A percentile compares a stretch with the other conserved stretches of the same genome.
phyloP scores from a whole-genome alignment of 1,284 basidiomycete genomes.

The Earliella scabrosa region DNA sequence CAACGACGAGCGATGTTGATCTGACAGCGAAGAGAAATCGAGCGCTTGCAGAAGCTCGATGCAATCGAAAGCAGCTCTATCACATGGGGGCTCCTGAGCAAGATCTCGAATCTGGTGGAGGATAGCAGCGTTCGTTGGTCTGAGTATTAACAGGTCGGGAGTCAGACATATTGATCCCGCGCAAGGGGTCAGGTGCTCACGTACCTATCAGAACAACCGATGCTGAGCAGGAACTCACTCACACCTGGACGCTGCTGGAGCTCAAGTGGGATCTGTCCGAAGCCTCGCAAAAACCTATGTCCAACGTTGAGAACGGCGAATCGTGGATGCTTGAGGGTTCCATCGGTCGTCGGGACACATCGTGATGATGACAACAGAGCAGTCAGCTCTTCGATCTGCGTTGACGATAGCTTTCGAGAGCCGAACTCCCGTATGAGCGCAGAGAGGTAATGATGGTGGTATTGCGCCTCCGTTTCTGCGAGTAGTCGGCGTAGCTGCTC shows the following conservation, averaged over 20 bases:
- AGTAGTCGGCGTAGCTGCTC: slow-evolving; percentile 14
- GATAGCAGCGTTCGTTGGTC: slow-evolving; percentile 5
- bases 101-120: background rate
- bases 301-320: slow-evolving; percentile 2
- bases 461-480: background rate
- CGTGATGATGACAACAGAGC: background rate
- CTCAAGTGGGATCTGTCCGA: slow-evolving; percentile 3
- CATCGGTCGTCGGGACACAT: slow-evolving; percentile 4
- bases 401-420: background rate
- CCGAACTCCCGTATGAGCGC: slow-evolving; percentile 19
- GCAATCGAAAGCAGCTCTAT: background rate
- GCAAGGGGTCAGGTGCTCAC: too few species aligned
- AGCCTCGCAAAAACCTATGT: background rate
- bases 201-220: slow-evolving; percentile 12
- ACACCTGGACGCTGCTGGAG: background rate
- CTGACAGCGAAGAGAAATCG: slow-evolving; percentile 5
- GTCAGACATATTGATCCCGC: too few species aligned
- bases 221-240: background rate
- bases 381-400: background rate
- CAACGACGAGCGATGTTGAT: background rate
- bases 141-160: background rate
- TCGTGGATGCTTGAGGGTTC: background rate
- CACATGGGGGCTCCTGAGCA: background rate
- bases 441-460: slow-evolving; percentile 3
- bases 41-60: slow-evolving; percentile 13